These are phyloP conservation scores for Elsinoe necatrix DNA, from an alignment of 2,329 filamentous ascomycete species.

Conservation along the genomic window DNA sequence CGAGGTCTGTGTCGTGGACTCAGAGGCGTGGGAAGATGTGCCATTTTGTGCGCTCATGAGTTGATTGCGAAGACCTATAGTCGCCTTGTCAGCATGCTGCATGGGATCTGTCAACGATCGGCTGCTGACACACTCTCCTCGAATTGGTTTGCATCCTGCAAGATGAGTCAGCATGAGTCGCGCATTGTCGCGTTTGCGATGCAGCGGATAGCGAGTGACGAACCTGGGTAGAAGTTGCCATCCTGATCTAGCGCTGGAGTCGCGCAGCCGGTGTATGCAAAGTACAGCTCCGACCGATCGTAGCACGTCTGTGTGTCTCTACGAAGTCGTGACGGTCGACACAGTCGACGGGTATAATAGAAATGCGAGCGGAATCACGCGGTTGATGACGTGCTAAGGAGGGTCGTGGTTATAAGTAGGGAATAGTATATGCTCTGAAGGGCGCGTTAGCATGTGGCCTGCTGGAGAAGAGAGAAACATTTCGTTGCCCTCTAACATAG, in stretches of 20 bases:
- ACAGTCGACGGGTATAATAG: too few species aligned
- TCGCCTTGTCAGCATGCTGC: not conserved
- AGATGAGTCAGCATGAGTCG: slow-evolving; percentile 12
- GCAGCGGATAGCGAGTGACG: not conserved
- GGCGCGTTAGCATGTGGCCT: not conserved
- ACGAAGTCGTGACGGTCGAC: too few species aligned
- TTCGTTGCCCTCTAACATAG: not conserved
- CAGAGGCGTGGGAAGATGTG: slow-evolving; percentile 32
- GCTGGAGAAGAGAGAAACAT: not conserved
- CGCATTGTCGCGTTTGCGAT: not conserved
- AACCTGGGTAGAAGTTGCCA: slow-evolving; percentile 7
- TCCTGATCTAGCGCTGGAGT: not conserved
- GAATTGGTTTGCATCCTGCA: slow-evolving; percentile 25
- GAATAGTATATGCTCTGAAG: not conserved
- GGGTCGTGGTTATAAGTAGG: not conserved
- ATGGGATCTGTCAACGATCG: slow-evolving; percentile 20
- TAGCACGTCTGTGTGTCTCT: not conserved
- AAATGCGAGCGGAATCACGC: not conserved
- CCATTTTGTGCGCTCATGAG: slow-evolving; percentile 48
- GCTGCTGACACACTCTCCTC: slow-evolving; percentile 34
- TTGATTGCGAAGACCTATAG: slow-evolving; percentile 53
- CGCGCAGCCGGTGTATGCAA: not conserved
- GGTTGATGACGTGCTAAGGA: slow-evolving; percentile 14
- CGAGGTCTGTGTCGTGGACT: slow-evolving; percentile 29
- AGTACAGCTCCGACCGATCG: not conserved